phyloP scores from a whole-genome alignment of 225 moss, liverwort and hornwort species.

The Antitrichia curtipendula region DNA sequence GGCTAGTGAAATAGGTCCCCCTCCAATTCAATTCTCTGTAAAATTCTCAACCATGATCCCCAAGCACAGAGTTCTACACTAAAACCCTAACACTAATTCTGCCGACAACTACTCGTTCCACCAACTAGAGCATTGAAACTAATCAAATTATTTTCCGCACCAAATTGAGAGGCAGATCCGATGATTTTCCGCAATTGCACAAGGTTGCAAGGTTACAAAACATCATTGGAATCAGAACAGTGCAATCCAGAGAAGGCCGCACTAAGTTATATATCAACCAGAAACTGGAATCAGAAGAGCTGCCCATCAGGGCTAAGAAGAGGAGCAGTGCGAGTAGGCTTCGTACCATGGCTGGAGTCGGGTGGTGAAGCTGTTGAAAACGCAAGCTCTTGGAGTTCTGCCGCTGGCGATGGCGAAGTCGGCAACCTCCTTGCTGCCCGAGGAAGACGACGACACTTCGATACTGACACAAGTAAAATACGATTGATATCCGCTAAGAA shows the following conservation, averaged over 20 bases:
- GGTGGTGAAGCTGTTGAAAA: not conserved
- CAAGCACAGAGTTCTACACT: not conserved
- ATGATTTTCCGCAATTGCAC: not conserved
- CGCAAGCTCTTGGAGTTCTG: not conserved
- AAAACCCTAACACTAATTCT: not conserved
- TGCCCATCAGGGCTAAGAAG: not conserved
- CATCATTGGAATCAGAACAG: not conserved
- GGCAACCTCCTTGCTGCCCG: not conserved
- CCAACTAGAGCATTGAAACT: not conserved
- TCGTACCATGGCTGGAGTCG: slow-evolving; percentile 10
- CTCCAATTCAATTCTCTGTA: not conserved
- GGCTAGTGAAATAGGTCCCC: not conserved
- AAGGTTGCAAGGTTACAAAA: not conserved
- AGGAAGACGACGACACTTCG: not conserved
- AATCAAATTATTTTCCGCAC: not conserved
- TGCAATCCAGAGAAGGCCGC: not conserved
- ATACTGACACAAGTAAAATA: not conserved
- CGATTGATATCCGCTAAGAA: not conserved
- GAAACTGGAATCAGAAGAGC: not conserved
- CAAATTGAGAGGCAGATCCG: not conserved
- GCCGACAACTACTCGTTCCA: not conserved
- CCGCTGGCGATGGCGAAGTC: not conserved
- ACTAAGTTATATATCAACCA: not conserved
- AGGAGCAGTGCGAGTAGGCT: not conserved
- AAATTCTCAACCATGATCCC: not conserved